Evolutionary conservation across 2,329 filamentous ascomycete genomes (phyloP), one percentile per base, ranked within the genome.

Genomic region (Clarireedia sp.): DNA sequence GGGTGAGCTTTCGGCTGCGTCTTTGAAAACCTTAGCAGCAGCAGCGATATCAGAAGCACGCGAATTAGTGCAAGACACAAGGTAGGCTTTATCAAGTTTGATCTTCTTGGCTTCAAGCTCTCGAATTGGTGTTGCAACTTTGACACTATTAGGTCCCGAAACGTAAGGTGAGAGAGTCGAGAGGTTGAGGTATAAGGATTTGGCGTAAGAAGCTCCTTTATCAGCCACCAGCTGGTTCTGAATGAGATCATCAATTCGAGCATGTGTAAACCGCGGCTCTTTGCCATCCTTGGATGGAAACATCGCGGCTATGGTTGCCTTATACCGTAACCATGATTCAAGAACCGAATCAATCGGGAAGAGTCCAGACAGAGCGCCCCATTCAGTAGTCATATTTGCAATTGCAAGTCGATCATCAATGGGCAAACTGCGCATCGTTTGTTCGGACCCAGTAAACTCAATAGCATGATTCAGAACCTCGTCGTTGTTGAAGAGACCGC

Each of bases 381-480:
- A 91, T 66, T 94, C 89, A 0, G 85, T 89, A 0, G 85, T 85
- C 89, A 94, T 94, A 68, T 92, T 94, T 5, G 76, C 71, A 36
- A 90, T 88, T 0, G 89, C 85, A 36, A 95, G 70, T 10, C 90
- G 76, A 61, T 86, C 78, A 62, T 94, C 88, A 0, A 95, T 74
- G 0, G 83, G 75, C 1, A 96, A 75, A 64, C 80, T 90, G 44
- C 73, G 67, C 76, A 94, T 80, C 0, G 90, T 95, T 67, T 90
- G 78, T 60, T 89, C 83, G 0, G 85, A 83, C 12, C 91, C 92
- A 0, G 82, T 83, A 66, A 96, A 96, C 67, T 97, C 92, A 58
- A 97, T 85, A 5, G 83, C 83, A 67, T 96, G 90, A 72, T 97
- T 97, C 14, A 96, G 77, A 0, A 96, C 92, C 45, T 96, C 89